A percentile compares a stretch with the other conserved stretches of the same genome.
Conservation (phyloP, 495 filamentous ascomycete species). For the Lepidopterella palustris region DNA sequence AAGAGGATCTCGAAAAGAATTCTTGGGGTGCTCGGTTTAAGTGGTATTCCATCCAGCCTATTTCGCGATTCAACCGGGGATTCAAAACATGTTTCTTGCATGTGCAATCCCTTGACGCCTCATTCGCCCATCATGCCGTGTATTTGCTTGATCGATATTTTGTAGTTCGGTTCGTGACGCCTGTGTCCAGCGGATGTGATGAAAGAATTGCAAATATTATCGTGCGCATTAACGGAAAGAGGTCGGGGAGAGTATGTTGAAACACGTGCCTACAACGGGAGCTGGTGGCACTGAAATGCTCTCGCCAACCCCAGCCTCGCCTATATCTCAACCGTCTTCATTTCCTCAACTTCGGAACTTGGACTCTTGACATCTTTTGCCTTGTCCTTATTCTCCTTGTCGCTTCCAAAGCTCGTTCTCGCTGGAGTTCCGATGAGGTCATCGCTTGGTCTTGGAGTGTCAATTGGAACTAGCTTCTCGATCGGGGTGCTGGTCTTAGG, state of each 20-base stretch:
- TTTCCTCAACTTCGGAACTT: conserved; percentile 13
- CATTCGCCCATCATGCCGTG: too few species aligned
- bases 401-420: conserved; percentile 20
- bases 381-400: conserved; percentile 29
- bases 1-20: too few species aligned
- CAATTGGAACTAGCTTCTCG: conserved; percentile 35
- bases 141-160: too few species aligned
- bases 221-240: background rate
- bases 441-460: conserved; percentile 33
- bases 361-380: conserved; percentile 16
- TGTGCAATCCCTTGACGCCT: too few species aligned
- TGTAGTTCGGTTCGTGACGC: conserved; percentile 4
- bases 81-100: too few species aligned
- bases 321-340: conserved; percentile 33
- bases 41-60: too few species aligned
- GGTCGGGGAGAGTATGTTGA: background rate
- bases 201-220: background rate
- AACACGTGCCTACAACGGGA: background rate
- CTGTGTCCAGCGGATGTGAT: conserved; percentile 26
- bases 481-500: conserved; percentile 7
- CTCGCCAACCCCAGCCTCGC: background rate
- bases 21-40: too few species aligned
- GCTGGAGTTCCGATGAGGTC: conserved; percentile 11
- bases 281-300: background rate
- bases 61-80: too few species aligned